Percentiles rank a stretch among this genome's conserved stretches.
These are phyloP conservation scores for Penicillium sp. DNA, from an alignment of 2,329 filamentous ascomycete species.

Conservation along the genomic window DNA sequence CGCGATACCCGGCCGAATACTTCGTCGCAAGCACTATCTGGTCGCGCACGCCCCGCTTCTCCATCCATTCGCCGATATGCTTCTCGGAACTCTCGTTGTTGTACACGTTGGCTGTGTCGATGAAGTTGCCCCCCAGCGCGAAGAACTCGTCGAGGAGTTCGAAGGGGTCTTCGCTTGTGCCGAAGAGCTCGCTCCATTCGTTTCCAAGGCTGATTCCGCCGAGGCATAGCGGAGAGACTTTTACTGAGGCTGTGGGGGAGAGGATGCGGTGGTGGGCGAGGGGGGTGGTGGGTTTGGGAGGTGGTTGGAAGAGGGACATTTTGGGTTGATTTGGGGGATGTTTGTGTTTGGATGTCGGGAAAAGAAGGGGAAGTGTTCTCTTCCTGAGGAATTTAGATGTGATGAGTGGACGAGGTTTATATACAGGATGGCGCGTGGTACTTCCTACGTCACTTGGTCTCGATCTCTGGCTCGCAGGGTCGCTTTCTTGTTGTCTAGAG, in stretches of 20 bases:
- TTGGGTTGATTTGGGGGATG: background rate
- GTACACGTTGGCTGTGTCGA: slow-evolving; percentile 51
- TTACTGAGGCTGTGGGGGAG: slow-evolving; percentile 10
- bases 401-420: no score
- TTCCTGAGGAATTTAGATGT: no score
- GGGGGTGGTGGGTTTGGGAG: background rate
- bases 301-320: slow-evolving; percentile 11
- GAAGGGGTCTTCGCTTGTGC: slow-evolving; percentile 3
- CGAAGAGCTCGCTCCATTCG: slow-evolving; percentile 13
- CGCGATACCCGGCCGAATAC: slow-evolving; percentile 30
- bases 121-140: background rate
- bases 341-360: no score
- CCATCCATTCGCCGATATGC: slow-evolving; percentile 61
- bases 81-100: slow-evolving; percentile 54
- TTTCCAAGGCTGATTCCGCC: slow-evolving; percentile 8
- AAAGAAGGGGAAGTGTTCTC: no score
- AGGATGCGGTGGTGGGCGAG: slow-evolving; percentile 6
- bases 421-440: no score
- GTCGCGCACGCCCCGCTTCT: slow-evolving; percentile 50
- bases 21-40: slow-evolving; percentile 50
- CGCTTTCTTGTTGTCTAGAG: no score
- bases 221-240: slow-evolving; percentile 7
- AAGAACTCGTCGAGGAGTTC: slow-evolving; percentile 5
- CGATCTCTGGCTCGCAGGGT: no score
- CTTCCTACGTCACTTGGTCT: no score